Percentiles rank a stretch among this genome's conserved stretches.
Evolutionary conservation across 2,329 filamentous ascomycete species (phyloP).

Genomic region (Pseudopyricularia javanii): DNA sequence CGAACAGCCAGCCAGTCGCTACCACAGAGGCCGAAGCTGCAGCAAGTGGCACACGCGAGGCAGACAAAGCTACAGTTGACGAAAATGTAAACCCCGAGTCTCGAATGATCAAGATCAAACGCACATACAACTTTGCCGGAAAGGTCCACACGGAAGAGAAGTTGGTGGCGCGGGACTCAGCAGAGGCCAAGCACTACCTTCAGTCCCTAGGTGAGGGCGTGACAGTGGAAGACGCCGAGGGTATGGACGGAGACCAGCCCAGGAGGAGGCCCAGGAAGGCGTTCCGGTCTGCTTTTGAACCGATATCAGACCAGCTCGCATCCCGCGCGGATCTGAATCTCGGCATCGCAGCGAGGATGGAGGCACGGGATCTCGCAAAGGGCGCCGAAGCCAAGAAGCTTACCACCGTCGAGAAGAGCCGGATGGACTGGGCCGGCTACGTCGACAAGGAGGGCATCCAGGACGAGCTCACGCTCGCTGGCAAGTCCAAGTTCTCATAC

Average conservation of each 20-base stretch:
- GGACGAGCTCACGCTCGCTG: conserved; percentile 53
- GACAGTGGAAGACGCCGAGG: conserved; percentile 11
- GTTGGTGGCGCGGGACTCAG: conserved; percentile 50
- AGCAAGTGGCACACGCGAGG: background rate
- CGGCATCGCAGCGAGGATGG: conserved; percentile 34
- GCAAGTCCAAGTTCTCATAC: conserved; percentile 53
- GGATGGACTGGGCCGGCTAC: conserved; percentile 62
- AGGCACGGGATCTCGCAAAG: conserved; percentile 28
- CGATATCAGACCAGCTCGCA: conserved; percentile 27
- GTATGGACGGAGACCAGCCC: conserved; percentile 15
- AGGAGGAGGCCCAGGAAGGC: conserved; percentile 38
- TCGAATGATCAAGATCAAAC: conserved; percentile 50
- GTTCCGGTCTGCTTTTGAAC: conserved; percentile 53
- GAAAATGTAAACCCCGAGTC: conserved; percentile 13
- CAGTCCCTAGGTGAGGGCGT: conserved; percentile 30
- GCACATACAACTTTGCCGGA: conserved; percentile 64
- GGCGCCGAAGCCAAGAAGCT: conserved; percentile 46
- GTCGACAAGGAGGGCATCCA: conserved; percentile 61
- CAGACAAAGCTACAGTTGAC: conserved; percentile 7
- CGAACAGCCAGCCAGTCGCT: background rate
- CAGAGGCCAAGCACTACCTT: conserved; percentile 53
- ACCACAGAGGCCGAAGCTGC: conserved; percentile 6
- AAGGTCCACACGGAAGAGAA: conserved; percentile 62
- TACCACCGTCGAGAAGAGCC: conserved; percentile 60
- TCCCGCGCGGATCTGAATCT: conserved; percentile 46